phyloP scores from a whole-genome alignment of 768 basidiomycete species.

The Boletus subparvulus region DNA sequence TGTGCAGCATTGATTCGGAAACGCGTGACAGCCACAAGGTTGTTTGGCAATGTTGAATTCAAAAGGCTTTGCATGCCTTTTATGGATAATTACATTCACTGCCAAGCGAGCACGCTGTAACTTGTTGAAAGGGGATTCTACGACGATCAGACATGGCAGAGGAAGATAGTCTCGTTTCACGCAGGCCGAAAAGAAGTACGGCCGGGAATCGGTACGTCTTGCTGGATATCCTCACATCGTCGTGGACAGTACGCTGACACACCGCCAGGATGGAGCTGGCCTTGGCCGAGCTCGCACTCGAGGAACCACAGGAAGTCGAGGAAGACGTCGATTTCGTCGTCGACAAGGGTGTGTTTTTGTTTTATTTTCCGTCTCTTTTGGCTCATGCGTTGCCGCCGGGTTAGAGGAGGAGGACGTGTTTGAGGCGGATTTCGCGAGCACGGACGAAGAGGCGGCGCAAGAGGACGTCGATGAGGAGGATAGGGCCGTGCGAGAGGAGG shows the following conservation, averaged over 20 bases:
- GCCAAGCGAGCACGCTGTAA: neutral
- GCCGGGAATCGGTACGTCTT: conserved; percentile 69
- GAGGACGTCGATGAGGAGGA: conserved; percentile 58
- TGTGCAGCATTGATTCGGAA: no score
- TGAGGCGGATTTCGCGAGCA: conserved; percentile 83
- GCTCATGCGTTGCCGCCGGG: neutral
- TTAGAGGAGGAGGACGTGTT: conserved; percentile 81
- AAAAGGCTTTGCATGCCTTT: conserved; percentile 8
- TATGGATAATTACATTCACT: neutral
- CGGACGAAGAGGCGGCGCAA: conserved; percentile 65
- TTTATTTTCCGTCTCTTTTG: neutral
- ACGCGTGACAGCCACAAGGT: neutral
- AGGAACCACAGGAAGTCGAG: conserved; percentile 56
- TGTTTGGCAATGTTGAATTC: conserved; percentile 20
- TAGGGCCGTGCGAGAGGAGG: conserved; percentile 57
- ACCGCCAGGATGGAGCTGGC: conserved; percentile 45
- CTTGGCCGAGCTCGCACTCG: conserved; percentile 38
- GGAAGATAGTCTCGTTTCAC: conserved; percentile 40
- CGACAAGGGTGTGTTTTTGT: conserved; percentile 49
- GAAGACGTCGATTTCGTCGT: conserved; percentile 73
- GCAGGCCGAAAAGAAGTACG: conserved; percentile 68
- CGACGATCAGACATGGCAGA: conserved; percentile 14
- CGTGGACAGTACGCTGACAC: conserved; percentile 2
- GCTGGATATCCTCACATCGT: neutral
- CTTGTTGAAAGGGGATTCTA: neutral